Evolutionary conservation across 495 filamentous ascomycete genomes (phyloP).

Genomic region (Penicillium pulvis): DNA sequence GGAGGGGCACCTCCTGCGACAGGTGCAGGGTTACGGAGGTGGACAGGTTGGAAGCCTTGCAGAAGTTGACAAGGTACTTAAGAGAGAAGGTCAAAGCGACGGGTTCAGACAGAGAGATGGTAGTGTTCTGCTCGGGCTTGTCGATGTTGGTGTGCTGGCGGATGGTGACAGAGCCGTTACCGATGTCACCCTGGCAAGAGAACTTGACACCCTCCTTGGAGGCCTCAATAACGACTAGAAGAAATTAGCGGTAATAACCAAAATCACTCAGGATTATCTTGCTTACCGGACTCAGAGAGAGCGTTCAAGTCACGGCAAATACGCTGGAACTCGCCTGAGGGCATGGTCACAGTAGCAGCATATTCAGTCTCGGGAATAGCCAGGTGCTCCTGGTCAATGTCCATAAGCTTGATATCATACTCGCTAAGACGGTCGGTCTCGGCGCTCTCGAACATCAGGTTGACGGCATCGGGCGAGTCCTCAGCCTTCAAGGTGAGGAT

Average conservation of each 20-base stretch:
- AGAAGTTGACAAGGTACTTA: constrained; percentile 99
- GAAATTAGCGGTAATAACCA: background rate
- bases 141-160: constrained; percentile 89
- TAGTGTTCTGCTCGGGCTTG: constrained; percentile 81
- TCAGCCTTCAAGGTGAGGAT: constrained; percentile 96
- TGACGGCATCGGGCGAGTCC: constrained; percentile 91
- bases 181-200: constrained; percentile 90
- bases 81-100: constrained; percentile 97
- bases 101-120: constrained; percentile 88
- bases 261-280: background rate
- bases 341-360: constrained; percentile 87
- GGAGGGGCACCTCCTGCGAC: constrained; percentile 92
- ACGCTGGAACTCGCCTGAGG: constrained; percentile 85
- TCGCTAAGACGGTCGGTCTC: constrained; percentile 91
- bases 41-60: constrained; percentile 90
- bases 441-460: constrained; percentile 91
- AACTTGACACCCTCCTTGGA: constrained; percentile 98
- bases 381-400: constrained; percentile 99
- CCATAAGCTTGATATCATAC: constrained; percentile 99
- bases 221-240: constrained; percentile 87
- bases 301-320: constrained; percentile 91
- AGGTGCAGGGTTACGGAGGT: constrained; percentile 84
- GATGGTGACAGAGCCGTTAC: constrained; percentile 89
- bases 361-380: constrained; percentile 99
- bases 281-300: constrained; percentile 89